Evolutionary conservation across 345 rosid species (phyloP).

Genomic region (Triadica sebifera): DNA sequence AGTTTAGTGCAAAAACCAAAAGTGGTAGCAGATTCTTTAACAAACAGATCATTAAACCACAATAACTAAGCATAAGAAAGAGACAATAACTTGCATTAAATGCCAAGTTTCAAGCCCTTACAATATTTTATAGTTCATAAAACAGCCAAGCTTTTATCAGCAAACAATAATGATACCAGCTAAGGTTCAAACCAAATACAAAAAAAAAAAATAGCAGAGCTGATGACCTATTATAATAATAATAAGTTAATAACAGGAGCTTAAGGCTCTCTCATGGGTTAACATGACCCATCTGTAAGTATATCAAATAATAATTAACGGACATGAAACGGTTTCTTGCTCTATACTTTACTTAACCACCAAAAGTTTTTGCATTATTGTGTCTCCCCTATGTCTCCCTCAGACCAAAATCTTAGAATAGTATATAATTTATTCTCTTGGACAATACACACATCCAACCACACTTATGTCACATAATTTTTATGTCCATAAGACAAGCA

Average conservation of each 20-base stretch:
- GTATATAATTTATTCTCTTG: not conserved
- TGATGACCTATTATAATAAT: not conserved
- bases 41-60: not conserved
- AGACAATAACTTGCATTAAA: conserved; percentile 6
- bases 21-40: not conserved
- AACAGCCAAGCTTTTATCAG: conserved; percentile 11
- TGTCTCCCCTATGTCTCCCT: conserved; percentile 22
- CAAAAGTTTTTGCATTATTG: conserved; percentile 12
- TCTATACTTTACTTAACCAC: not conserved
- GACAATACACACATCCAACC: not conserved
- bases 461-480: not conserved
- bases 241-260: not conserved
- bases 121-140: not conserved
- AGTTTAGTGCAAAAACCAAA: not conserved
- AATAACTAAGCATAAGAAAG: not conserved
- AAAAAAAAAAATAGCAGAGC: not conserved
- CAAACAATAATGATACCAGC: conserved; percentile 28
- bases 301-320: not conserved
- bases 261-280: not conserved
- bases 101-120: not conserved
- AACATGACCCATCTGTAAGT: too few relatives aligned
- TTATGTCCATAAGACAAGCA: not conserved
- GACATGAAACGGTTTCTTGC: conserved; percentile 11
- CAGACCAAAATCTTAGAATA: too few relatives aligned
- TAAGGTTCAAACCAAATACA: conserved; percentile 2